phyloP scores from a whole-genome alignment of 2,329 filamentous ascomycete genomes.

The Macrophomina phaseolina region DNA sequence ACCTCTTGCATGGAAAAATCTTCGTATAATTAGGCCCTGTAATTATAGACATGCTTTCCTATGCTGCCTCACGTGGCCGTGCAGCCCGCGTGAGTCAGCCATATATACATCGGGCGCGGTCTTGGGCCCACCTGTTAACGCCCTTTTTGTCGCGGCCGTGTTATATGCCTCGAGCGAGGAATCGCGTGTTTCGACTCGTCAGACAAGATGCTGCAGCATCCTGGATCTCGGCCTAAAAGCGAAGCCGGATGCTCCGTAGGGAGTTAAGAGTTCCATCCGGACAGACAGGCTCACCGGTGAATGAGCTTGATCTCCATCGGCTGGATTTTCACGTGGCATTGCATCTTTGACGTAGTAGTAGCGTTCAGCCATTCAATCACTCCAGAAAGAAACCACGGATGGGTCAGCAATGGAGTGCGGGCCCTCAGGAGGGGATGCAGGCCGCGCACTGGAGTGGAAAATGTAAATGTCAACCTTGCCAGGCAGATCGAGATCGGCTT shows the following conservation, averaged over 20 bases:
- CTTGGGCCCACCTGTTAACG: not conserved
- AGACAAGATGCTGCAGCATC: slow-evolving; percentile 9
- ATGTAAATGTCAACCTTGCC: slow-evolving; percentile 26
- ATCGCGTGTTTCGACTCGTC: not conserved
- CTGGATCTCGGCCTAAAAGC: slow-evolving; percentile 16
- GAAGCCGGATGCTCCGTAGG: slow-evolving; percentile 16
- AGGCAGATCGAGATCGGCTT: slow-evolving; percentile 8
- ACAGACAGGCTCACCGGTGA: not conserved
- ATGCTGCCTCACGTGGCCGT: slow-evolving; percentile 6
- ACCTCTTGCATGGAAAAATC: not conserved
- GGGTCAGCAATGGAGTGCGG: not conserved
- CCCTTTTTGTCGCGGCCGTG: not conserved
- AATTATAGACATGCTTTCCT: slow-evolving; percentile 17
- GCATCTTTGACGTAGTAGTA: not conserved
- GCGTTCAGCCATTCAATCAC: not conserved
- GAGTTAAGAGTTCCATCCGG: not conserved
- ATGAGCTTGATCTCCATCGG: not conserved
- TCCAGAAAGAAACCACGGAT: not conserved
- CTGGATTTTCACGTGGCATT: not conserved
- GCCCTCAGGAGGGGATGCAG: not conserved
- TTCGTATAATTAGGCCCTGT: slow-evolving; percentile 8
- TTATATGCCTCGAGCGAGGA: not conserved
- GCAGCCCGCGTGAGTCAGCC: slow-evolving; percentile 9
- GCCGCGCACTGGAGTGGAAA: slow-evolving; percentile 11
- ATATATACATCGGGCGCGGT: not conserved